Base-by-base conservation (phyloP, 2,329 filamentous ascomycete species). In the Decorospora gaudefroyi region DNA sequence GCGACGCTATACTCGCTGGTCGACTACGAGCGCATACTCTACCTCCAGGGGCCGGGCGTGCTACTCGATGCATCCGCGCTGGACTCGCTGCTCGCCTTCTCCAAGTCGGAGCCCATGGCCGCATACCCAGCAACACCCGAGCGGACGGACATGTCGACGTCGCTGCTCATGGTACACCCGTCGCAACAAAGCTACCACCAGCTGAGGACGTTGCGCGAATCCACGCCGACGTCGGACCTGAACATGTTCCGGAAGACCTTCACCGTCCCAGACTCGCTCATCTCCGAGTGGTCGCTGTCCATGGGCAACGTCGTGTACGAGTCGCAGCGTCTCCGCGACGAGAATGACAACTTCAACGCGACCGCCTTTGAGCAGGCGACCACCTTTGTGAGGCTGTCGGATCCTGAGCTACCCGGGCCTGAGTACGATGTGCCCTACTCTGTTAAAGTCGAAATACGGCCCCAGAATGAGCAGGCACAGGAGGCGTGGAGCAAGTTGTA, bases 401-500 rank as follows among this genome's bases (percentile, higher is more conserved):
- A 78, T 46, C 71, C 74, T 4, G 74, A 74, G 48, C 49, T 78
- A 1, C 74, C 75, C 7, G 76, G 75, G 8, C 76, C 76, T n/a
- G 73, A 78, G 55, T 77, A 74, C 57, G 75, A 78, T 46, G 67
- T 77, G 5, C 74, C 75, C 1, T 77, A 69, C 55, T 47, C 64
- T 2, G 64, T 69, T 30, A 68, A 72, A 34, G 65, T 71, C 8
- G 64, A 59, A 22, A 64, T 75, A 18, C 61, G 74, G 36, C 76
- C 76, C n/a, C 59, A 64, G 50, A 72, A 75, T 39, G 69, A 70
- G 31, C 70, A 76, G 42, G 74, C 75, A 6, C 68, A 75, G 44
- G 72, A 71, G 60, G 68, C 72, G 18, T 79, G 77, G 76, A 75
- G 75, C 51, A 71, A 65, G 38, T 57, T 78, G 44, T 79, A 79